Conservation (phyloP, 768 basidiomycete species). For the Mrakia hoshinonis region DNA sequence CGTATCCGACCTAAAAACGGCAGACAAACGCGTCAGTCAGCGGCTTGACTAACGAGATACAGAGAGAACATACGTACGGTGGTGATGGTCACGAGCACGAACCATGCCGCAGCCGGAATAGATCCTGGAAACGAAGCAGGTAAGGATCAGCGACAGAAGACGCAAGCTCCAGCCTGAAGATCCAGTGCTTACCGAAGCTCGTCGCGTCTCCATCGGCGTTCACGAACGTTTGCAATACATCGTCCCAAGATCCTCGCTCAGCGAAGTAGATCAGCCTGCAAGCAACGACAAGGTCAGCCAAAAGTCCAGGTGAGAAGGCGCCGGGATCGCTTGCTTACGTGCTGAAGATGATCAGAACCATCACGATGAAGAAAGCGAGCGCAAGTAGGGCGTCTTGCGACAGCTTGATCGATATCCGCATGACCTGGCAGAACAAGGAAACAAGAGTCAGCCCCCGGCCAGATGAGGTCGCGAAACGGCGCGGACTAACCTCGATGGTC, state of each 20-base stretch:
- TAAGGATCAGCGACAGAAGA: constrained; percentile 31
- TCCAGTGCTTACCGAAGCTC: constrained; percentile 47
- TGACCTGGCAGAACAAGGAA: constrained; percentile 51
- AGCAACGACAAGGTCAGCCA: not conserved
- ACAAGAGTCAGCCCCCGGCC: not conserved
- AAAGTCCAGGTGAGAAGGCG: not conserved
- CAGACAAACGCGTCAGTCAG: not conserved
- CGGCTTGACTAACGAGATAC: not conserved
- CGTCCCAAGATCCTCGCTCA: constrained; percentile 85
- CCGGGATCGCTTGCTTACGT: not conserved
- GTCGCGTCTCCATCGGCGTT: constrained; percentile 76
- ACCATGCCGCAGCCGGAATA: constrained; percentile 72
- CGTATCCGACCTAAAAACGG: constrained; percentile 60
- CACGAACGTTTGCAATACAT: constrained; percentile 65
- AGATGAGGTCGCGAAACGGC: no score
- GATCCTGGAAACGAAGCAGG: constrained; percentile 44
- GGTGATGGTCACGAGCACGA: constrained; percentile 61
- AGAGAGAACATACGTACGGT: constrained; percentile 50
- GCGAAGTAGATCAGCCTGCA: constrained; percentile 60
- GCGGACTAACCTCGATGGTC: constrained; percentile 46
- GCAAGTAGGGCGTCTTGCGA: constrained; percentile 81
- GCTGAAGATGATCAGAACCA: constrained; percentile 40
- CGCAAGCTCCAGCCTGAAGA: not conserved
- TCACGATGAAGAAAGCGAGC: constrained; percentile 76
- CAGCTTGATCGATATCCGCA: constrained; percentile 77